These are phyloP conservation scores for Penicillium crustosum DNA, from an alignment of 2,329 filamentous ascomycete genomes.

Conservation along the genomic window DNA sequence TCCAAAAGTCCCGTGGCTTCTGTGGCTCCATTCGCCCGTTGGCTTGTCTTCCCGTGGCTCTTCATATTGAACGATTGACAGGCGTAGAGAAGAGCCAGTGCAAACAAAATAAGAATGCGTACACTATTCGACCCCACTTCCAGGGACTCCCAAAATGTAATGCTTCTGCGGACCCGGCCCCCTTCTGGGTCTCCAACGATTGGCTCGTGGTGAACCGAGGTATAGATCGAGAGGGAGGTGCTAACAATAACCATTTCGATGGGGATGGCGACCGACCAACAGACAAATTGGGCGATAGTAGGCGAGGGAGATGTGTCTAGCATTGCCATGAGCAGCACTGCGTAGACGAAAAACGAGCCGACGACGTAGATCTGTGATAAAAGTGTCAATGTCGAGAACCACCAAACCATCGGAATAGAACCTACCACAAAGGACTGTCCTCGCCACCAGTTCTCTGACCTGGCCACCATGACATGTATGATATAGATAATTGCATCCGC, in stretches of 20 bases:
- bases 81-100: slow-evolving; percentile 61
- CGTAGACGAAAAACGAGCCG: slow-evolving; percentile 82
- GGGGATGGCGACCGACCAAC: slow-evolving; percentile 72
- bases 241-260: slow-evolving; percentile 72
- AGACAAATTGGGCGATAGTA: slow-evolving; percentile 72
- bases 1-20: slow-evolving; percentile 47
- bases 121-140: slow-evolving; percentile 59
- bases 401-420: slow-evolving; percentile 9
- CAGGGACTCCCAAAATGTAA: slow-evolving; percentile 46
- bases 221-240: slow-evolving; percentile 68
- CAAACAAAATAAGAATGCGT: slow-evolving; percentile 66
- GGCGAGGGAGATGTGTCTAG: slow-evolving; percentile 81
- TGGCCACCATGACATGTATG: slow-evolving; percentile 67
- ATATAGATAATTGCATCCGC: slow-evolving; percentile 73
- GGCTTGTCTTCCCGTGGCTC: slow-evolving; percentile 37
- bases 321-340: slow-evolving; percentile 80
- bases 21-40: slow-evolving; percentile 39
- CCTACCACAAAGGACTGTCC: slow-evolving; percentile 74
- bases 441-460: slow-evolving; percentile 75
- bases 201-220: slow-evolving; percentile 64
- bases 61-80: slow-evolving; percentile 48
- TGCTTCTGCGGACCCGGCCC: slow-evolving; percentile 41
- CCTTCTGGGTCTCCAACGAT: slow-evolving; percentile 51
- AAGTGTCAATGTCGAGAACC: slow-evolving; percentile 15
- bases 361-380: slow-evolving; percentile 72